A percentile compares a stretch with the other conserved stretches of the same genome.
These are phyloP conservation scores for Bimuria novae-zelandiae DNA, from an alignment of 2,329 filamentous ascomycete genomes.

Conservation along the genomic window DNA sequence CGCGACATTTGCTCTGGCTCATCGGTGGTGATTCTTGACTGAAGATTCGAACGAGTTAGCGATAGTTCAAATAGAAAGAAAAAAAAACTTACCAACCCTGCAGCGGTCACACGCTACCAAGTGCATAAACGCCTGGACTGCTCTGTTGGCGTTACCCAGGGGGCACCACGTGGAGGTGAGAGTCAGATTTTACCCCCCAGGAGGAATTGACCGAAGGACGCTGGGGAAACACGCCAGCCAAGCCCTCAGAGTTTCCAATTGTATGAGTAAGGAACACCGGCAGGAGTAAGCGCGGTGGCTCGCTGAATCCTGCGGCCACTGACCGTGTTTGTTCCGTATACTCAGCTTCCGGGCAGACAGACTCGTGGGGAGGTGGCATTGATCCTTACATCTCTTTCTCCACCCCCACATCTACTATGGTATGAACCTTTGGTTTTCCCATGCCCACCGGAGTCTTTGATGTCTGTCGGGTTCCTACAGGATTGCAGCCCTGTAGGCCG, in stretches of 20 bases:
- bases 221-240: background rate
- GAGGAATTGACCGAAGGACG: background rate
- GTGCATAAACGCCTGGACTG: conserved; percentile 9
- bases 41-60: background rate
- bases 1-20: too few relatives aligned
- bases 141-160: conserved; percentile 16
- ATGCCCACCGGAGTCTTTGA: background rate
- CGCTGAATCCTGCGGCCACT: background rate
- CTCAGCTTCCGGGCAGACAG: background rate
- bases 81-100: background rate
- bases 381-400: too few relatives aligned
- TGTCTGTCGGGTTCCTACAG: background rate
- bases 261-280: conserved; percentile 1
- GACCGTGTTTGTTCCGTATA: background rate
- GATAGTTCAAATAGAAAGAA: background rate
- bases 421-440: background rate
- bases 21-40: too few relatives aligned
- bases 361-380: background rate
- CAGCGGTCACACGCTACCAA: background rate
- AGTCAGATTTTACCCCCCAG: conserved; percentile 13
- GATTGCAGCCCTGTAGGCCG: too few relatives aligned
- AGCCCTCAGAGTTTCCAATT: background rate
- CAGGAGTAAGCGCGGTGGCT: background rate
- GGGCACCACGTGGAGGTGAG: conserved; percentile 17
- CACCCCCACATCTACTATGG: too few relatives aligned